Evolutionary conservation across 495 filamentous ascomycete genomes (phyloP).

Genomic region (Daldinia vernicosa): DNA sequence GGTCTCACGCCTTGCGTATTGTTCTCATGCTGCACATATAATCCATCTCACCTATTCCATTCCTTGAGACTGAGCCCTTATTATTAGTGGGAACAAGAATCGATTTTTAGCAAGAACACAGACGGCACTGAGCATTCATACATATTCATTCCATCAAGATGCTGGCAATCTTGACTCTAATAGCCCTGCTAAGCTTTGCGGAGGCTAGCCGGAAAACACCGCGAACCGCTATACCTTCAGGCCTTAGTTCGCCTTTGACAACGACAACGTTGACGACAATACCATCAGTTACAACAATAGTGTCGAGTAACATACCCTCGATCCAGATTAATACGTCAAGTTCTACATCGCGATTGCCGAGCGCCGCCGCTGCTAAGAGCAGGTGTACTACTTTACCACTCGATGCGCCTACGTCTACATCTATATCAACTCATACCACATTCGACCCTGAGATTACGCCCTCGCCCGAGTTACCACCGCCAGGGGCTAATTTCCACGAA

Average conservation of each 20-base stretch:
- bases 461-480: slow-evolving; percentile 24
- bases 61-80: background rate
- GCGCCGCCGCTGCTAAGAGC: background rate
- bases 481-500: slow-evolving; percentile 35
- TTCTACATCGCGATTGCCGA: background rate
- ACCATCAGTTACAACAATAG: slow-evolving; percentile 3
- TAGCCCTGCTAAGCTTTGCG: slow-evolving; percentile 24
- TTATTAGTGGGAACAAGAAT: background rate
- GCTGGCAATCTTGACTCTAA: slow-evolving; percentile 23
- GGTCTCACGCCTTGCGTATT: slow-evolving; percentile 22
- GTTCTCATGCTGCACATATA: slow-evolving; percentile 5
- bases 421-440: background rate
- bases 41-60: background rate
- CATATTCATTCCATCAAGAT: slow-evolving; percentile 20
- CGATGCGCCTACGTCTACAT: background rate
- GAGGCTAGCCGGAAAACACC: slow-evolving; percentile 36
- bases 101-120: background rate
- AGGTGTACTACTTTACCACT: slow-evolving; percentile 12
- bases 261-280: background rate
- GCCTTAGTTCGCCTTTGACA: slow-evolving; percentile 12
- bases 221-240: slow-evolving; percentile 25
- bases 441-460: slow-evolving; percentile 29
- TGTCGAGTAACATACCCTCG: background rate
- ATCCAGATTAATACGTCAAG: background rate
- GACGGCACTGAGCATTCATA: background rate